A percentile compares a stretch with the other conserved stretches of the same genome.
phyloP scores from a whole-genome alignment of 768 basidiomycete species.

The Artomyces pyxidatus region DNA sequence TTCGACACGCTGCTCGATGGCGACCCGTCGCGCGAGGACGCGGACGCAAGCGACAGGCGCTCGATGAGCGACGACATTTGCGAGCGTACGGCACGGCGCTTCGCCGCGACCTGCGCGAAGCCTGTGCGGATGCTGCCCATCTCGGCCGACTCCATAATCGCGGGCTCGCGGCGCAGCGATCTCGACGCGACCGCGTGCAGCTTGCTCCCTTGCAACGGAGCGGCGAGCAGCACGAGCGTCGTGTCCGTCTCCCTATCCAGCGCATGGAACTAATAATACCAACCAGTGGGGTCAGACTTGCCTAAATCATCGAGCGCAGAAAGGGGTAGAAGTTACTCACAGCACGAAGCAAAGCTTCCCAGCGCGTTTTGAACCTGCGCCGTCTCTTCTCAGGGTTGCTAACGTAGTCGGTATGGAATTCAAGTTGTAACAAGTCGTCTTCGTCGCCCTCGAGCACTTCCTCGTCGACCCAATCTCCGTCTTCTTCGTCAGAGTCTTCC shows the following conservation, averaged over 20 bases:
- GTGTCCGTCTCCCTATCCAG: slow-evolving; percentile 77
- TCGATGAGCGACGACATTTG: slow-evolving; percentile 42
- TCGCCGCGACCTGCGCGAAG: slow-evolving; percentile 52
- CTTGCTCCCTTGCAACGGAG: slow-evolving; percentile 66
- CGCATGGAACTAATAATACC: slow-evolving; percentile 53
- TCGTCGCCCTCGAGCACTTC: slow-evolving; percentile 72
- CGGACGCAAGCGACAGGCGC: slow-evolving; percentile 31
- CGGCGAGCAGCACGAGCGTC: slow-evolving; percentile 65
- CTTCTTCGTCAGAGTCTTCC: slow-evolving; percentile 23
- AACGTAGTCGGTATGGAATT: slow-evolving; percentile 69
- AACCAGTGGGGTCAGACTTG: slow-evolving; percentile 23
- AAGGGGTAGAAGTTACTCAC: slow-evolving; percentile 30
- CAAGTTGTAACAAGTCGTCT: slow-evolving; percentile 65
- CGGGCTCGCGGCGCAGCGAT: slow-evolving; percentile 51
- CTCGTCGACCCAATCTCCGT: slow-evolving; percentile 38
- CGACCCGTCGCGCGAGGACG: slow-evolving; percentile 45
- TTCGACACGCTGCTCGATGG: slow-evolving; percentile 39
- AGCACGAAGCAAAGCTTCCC: slow-evolving; percentile 68
- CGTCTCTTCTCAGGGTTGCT: slow-evolving; percentile 59
- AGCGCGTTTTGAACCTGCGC: slow-evolving; percentile 64
- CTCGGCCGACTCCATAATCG: slow-evolving; percentile 36
- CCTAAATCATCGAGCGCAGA: slow-evolving; percentile 18
- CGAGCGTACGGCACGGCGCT: slow-evolving; percentile 41
- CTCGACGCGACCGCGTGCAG: slow-evolving; percentile 59
- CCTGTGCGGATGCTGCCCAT: slow-evolving; percentile 45